Evolutionary conservation across 176 grass and related monocot genomes (phyloP), one percentile per base, ranked within the genome.

Genomic region (Oryza australiensis): DNA sequence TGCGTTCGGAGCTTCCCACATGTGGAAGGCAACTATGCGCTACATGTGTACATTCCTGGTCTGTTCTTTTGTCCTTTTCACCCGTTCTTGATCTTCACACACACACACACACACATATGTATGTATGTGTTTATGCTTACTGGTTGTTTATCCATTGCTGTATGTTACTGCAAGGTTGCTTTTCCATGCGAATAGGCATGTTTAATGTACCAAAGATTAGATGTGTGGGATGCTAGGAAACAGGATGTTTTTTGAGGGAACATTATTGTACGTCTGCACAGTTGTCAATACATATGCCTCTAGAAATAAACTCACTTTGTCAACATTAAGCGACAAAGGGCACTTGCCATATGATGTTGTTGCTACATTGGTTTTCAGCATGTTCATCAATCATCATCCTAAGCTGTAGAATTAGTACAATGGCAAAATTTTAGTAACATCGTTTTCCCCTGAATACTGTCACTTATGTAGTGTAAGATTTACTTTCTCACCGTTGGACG

Each of bases 41-140:
- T 98, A 28, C 95, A 98, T 86, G 80, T 95, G 64, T 98, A 88
- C 80, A 85, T 98, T 68, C 95, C 90, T 63, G 88, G 95, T 98
- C 24, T 62, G 79, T 62, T 51, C 15, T 38, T 42, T 49, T 16
- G 6, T 37, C 40, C 42, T 77, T 72, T 14, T 13, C n/a, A n/a
- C 30, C 30, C 30, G 12, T 66, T 27, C 14, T 34, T 82, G 62
- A 6, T 37, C 29, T 73, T 30, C n/a, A n/a, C n/a, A n/a, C n/a
- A n/a, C n/a, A n/a, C n/a, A n/a, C n/a, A n/a, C n/a, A n/a, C n/a
- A n/a, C n/a, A n/a, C n/a, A n/a, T n/a, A n/a, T n/a, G n/a, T 30
- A 2, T 60, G 43, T 48, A 16, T 51, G 55, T 55, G 27, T n/a
- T 74, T 74, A 5, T 33, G 43, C 42, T 29, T 20, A 74, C 2